Conservation (phyloP, 2,329 filamentous ascomycete species). For the Eurotiales sp. region DNA sequence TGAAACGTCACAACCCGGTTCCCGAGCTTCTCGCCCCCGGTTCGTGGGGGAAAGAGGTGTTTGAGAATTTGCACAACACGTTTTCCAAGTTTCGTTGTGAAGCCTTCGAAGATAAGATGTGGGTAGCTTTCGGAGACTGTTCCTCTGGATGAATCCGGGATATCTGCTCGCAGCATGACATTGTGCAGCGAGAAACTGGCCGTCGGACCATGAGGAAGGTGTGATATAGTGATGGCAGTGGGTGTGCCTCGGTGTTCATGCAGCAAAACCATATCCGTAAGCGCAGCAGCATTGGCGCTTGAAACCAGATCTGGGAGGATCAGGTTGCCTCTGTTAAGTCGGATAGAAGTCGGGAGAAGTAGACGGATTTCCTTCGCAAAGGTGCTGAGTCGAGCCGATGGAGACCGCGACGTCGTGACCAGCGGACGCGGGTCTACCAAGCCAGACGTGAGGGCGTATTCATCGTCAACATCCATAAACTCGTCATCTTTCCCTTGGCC, state of each 20-base stretch:
- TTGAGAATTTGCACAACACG: slow-evolving; percentile 87
- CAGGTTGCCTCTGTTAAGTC: slow-evolving; percentile 86
- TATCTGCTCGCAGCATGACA: slow-evolving; percentile 86
- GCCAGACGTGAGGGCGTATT: slow-evolving; percentile 87
- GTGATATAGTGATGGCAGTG: slow-evolving; percentile 80
- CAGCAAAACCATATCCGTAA: slow-evolving; percentile 80
- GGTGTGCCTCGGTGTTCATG: slow-evolving; percentile 93
- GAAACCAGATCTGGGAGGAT: slow-evolving; percentile 80
- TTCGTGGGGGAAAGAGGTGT: slow-evolving; percentile 88
- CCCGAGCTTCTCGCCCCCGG: slow-evolving; percentile 75
- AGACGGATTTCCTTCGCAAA: slow-evolving; percentile 91
- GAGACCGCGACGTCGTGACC: slow-evolving; percentile 86
- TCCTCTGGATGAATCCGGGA: slow-evolving; percentile 79
- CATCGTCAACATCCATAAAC: slow-evolving; percentile 79
- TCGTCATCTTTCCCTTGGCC: slow-evolving; percentile 73
- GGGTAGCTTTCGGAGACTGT: slow-evolving; percentile 92
- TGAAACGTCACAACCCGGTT: slow-evolving; percentile 90
- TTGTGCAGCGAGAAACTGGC: slow-evolving; percentile 88
- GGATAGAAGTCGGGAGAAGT: slow-evolving; percentile 77
- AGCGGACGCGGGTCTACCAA: slow-evolving; percentile 84
- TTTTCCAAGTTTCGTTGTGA: slow-evolving; percentile 73
- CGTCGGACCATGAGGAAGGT: slow-evolving; percentile 85
- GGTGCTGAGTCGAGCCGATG: slow-evolving; percentile 75
- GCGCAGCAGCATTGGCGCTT: slow-evolving; percentile 73
- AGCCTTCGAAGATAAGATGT: slow-evolving; percentile 92